phyloP scores from a whole-genome alignment of 2,329 filamentous ascomycete genomes.

The Rutstroemia sp. region DNA sequence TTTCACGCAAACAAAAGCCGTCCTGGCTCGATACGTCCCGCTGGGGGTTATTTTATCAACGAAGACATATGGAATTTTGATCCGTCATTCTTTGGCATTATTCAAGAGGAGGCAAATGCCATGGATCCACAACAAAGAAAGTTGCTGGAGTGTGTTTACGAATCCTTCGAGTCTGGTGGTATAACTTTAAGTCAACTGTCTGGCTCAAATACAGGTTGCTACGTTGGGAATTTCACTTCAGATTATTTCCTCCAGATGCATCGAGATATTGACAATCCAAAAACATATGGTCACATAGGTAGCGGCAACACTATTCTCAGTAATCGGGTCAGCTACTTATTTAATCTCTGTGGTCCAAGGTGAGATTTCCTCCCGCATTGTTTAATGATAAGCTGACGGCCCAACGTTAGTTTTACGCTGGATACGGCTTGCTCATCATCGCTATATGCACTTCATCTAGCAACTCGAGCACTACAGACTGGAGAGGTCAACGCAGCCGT shows the following conservation, averaged over 20 bases:
- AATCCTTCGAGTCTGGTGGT: constrained; percentile 3
- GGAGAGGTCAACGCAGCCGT: constrained; percentile 31
- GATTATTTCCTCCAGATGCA: constrained; percentile 2
- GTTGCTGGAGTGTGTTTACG: constrained; percentile 4
- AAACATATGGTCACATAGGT: constrained; percentile 22
- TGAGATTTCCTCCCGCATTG: constrained; percentile 51
- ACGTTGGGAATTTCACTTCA: constrained; percentile 14
- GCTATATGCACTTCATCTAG: constrained; percentile 36
- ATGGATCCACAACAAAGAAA: constrained; percentile 7
- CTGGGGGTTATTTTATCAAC: constrained; percentile 16
- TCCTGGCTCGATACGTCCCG: constrained; percentile 10
- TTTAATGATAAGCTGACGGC: constrained; percentile 29
- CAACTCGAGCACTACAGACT: constrained; percentile 34
- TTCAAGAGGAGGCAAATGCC: constrained; percentile 1
- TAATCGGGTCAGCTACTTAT: constrained; percentile 21
- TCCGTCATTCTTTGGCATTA: constrained; percentile 6
- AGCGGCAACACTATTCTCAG: constrained; percentile 6
- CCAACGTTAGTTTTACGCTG: constrained; percentile 31
- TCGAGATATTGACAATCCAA: constrained; percentile 12
- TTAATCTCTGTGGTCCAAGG: constrained; percentile 32
- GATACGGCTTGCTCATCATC: constrained; percentile 40
- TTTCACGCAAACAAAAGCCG: constrained; percentile 10
- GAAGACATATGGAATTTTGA: constrained; percentile 25
- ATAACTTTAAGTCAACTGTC: constrained; percentile 7
- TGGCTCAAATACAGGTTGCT: constrained; percentile 17